phyloP scores from a whole-genome alignment of 1,139 yeast genomes.

The Blastobotrys capitulatus region DNA sequence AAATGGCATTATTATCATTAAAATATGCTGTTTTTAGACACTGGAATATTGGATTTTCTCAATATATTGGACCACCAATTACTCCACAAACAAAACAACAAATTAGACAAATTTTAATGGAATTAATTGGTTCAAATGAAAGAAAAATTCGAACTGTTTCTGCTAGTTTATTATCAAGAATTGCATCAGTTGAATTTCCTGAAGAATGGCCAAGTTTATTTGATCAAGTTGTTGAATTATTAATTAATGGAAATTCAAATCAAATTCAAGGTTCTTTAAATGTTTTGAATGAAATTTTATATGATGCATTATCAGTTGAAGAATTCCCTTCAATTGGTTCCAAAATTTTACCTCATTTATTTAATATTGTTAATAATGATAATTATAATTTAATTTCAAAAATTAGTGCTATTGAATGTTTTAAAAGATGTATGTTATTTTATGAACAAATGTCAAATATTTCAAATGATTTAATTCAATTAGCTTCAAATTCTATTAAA shows the following conservation, averaged over 20 bases:
- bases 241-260: neutral
- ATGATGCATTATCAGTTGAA: constrained; percentile 78
- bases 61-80: constrained; percentile 60
- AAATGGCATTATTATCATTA: constrained; percentile 63
- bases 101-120: constrained; percentile 48
- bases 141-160: constrained; percentile 64
- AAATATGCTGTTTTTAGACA: constrained; percentile 63
- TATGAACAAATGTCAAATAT: constrained; percentile 16
- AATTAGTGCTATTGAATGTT: constrained; percentile 29
- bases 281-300: constrained; percentile 73
- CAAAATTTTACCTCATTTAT: constrained; percentile 22
- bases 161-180: constrained; percentile 73
- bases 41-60: constrained; percentile 85
- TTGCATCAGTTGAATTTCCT: constrained; percentile 87
- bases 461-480: constrained; percentile 20
- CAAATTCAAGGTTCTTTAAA: constrained; percentile 57
- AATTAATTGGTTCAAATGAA: constrained; percentile 46
- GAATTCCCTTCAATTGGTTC: constrained; percentile 74
- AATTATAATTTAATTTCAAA: constrained; percentile 15
- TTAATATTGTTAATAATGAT: constrained; percentile 17
- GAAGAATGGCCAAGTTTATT: constrained; percentile 90
- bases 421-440: constrained; percentile 31
- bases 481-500: constrained; percentile 24
- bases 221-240: constrained; percentile 39
- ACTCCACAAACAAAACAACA: constrained; percentile 45